Evolutionary conservation across 371 early-diverging fungal genomes (phyloP), one percentile per base, ranked within the genome.

Genomic region (Mucor plumbeus): DNA sequence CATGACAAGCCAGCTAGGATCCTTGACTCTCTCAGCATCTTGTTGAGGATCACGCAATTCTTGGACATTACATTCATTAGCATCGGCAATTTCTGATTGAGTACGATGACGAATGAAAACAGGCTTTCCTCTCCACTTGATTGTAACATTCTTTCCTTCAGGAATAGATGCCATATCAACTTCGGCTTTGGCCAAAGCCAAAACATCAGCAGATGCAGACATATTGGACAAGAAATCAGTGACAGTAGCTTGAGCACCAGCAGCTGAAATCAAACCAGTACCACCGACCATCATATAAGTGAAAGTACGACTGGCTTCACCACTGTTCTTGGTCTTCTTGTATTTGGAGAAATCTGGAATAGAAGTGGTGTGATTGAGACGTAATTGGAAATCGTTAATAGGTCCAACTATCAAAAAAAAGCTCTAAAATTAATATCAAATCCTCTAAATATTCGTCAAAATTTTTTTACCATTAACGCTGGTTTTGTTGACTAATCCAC

Each of bases 81-180:
- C 97, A 76, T 97, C 97, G n/a, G 88, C 87, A 74, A 98, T 98
- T 83, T 98, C 98, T 70, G 88, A 93, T 40, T 90, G 86, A 43
- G 98, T 98, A 72, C 98, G 92, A 85, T 97, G 98, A 79, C 97
- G 93, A 73, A 98, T 92, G 79, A 97, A 96, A 64, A 98, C 93
- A 65, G 98, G 98, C 90, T 98, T 98, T 81, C 98, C 98, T 72
- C 98, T 91, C 98, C 98, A 98, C 89, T 97, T 98, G 85, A 98
- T 86, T 39, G 94, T 92, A 63, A 97, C 91, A 69, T 97, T 97
- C 87, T 94, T 96, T 64, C 98, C 99, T 73, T 96, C 95, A 40
- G 99, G 99, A 76, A 98, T 95, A 54, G 91, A 72, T 68, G 82
- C 85, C 76, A 96, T 83, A 59, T 96, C 95, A 35, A 98, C 92